Base-by-base conservation (phyloP, 352 stramenopile genomes). In the Globisporangium emineosum region DNA sequence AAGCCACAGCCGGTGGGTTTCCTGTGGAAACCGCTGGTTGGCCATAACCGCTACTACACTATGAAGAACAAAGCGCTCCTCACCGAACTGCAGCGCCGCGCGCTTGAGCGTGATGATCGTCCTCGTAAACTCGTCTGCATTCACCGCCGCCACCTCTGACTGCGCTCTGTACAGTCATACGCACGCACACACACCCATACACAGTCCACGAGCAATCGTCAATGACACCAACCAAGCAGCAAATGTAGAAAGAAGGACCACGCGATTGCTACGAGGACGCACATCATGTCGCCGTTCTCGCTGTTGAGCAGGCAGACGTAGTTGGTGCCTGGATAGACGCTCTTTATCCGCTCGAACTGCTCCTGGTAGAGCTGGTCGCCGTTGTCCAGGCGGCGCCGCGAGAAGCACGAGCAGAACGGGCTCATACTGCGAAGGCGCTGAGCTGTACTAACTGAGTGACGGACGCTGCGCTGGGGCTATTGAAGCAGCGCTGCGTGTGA, bases 31-130 rank as follows among this genome's bases (percentile, higher is more conserved):
- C 1, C 25, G 8, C 27, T 57, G 29, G 32, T 51, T 25, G 33
- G 50, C 10, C 29, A 17, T 12, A 55, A 25, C 27, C 15, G 29
- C 19, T 9, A n/a, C 29, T n/a, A n/a, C n/a, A n/a, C n/a, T n/a
- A n/a, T n/a, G n/a, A n/a, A 40, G 5, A 7, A 57, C 15, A 29
- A 57, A 19, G 40, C 17, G 3, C 29, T 21, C 69, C 76, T 45
- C 60, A 94, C 86, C 86, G 51, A 95, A 95, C 60, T 91, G 84
- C 70, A 91, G 68, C 10, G 86, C 84, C 1, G 86, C 82, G 23
- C 86, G 77, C 72, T 91, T 91, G 56, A 95, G 73, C 27, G 81
- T 89, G 61, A 91, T 78, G 65, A 95, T 90, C 37, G 83, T 91
- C 37, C 83, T 69, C 42, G 83, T 79, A 56, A 93, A 78, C 54